A percentile compares a stretch with the other conserved stretches of the same genome.
phyloP scores from a whole-genome alignment of 352 stramenopile species.

The Phytophthora idaei region DNA sequence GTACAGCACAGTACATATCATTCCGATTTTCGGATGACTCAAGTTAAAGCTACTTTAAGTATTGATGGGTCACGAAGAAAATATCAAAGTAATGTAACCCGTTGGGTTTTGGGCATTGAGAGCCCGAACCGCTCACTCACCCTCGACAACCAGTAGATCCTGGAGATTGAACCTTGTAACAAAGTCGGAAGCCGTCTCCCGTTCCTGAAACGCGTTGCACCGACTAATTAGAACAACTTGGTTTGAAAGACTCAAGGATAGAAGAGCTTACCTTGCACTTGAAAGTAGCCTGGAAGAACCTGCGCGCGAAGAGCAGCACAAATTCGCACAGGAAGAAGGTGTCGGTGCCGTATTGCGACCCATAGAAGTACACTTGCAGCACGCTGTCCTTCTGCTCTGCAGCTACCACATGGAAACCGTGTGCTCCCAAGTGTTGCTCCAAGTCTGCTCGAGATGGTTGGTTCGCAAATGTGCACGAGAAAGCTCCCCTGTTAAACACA shows the following conservation, averaged over 20 bases:
- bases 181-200: constrained; percentile 58
- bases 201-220: constrained; percentile 37
- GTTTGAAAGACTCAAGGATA: neutral
- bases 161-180: constrained; percentile 78
- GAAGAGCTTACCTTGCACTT: constrained; percentile 67
- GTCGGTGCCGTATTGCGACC: constrained; percentile 49
- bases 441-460: constrained; percentile 51
- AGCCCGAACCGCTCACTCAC: constrained; percentile 12
- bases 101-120: too few relatives aligned
- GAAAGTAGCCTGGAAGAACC: constrained; percentile 87
- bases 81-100: too few relatives aligned
- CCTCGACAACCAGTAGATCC: constrained; percentile 54
- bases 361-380: constrained; percentile 79
- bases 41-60: neutral
- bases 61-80: neutral
- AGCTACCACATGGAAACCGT: constrained; percentile 66
- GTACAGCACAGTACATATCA: neutral
- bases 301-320: constrained; percentile 66
- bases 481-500: constrained; percentile 52
- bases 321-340: constrained; percentile 77
- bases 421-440: constrained; percentile 44
- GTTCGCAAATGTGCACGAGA: constrained; percentile 74
- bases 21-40: constrained; percentile 4
- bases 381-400: constrained; percentile 59
- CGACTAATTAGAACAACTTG: neutral